Conservation (phyloP, 306 rosid species). For the Castanea crenata region DNA sequence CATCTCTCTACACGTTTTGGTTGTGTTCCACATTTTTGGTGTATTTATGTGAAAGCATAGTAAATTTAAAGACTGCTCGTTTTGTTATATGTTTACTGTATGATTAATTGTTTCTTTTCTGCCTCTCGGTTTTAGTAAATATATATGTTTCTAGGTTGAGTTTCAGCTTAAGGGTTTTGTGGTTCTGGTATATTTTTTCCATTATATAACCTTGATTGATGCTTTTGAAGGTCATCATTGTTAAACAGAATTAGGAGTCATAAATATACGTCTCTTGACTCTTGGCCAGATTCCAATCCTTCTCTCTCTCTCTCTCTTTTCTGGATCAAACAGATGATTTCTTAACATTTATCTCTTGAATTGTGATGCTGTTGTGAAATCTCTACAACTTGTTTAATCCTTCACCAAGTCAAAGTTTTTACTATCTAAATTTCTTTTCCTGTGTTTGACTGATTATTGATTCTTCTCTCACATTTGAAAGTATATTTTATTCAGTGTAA, state of each 20-base stretch:
- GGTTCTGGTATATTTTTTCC: not conserved
- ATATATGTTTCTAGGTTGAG: not conserved
- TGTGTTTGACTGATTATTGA: not conserved
- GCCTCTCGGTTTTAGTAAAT: not conserved
- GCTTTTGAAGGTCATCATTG: not conserved
- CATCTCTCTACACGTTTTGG: not conserved
- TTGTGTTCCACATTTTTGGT: not conserved
- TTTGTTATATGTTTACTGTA: not conserved
- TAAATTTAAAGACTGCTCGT: not conserved
- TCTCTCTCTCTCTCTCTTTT: not conserved
- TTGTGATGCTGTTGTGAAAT: not conserved
- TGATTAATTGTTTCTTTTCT: not conserved
- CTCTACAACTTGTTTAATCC: not conserved
- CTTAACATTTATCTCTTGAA: not conserved
- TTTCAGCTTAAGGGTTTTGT: not conserved
- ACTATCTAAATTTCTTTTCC: not conserved
- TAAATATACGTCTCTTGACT: not conserved
- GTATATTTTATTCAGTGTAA: slow-evolving; percentile 31
- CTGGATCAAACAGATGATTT: not conserved
- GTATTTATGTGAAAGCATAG: not conserved
- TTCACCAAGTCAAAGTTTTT: not conserved
- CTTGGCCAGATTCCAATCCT: not conserved
- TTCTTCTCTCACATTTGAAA: slow-evolving; percentile 12
- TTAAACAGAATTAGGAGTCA: too few species aligned
- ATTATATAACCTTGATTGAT: not conserved